Evolutionary conservation across 805 yeast species (phyloP), one percentile per base, ranked within the genome.

Genomic region (Cyberlindnera lachancei): DNA sequence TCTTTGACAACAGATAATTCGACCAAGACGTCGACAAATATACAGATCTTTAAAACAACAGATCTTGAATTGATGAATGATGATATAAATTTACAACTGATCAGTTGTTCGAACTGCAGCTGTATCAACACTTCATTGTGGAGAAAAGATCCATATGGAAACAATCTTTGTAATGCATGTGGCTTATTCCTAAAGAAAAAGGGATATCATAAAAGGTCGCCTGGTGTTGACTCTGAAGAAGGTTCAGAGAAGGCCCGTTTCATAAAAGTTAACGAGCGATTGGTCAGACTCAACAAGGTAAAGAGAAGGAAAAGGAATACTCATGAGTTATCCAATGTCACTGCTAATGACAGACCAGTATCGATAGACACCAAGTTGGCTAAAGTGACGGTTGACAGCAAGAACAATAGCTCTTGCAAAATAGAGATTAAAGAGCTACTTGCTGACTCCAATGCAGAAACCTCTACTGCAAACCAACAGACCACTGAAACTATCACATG

Each of bases 141-240:
- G 97, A 66, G 97, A 40, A 68, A 95, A 34, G 86, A 86, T 48
- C 81, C 90, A 0, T 78, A 79, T 34, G 96, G 96, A 1, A 78
- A 81, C 48, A 88, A 94, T 1, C 63, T 88, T 40, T 90, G 97
- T 59, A 88, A 88, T 56, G 97, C 97, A 0, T 88, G 97, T 63
- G 97, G 96, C 1, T 63, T 90, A 38, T 88, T 87, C 48, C 70
- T 80, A 47, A 88, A 87, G 37, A 46, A 45, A 36, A 48, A 45
- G 14, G 50, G 49, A 3, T 13, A 22, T 3, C 52, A 46, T 26
- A 34, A 47, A 11, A 27, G 36, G 2, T 31, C 36, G 7, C 41
- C 35, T 22, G 27, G 28, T 13, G 31, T 32, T 5, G 30, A 34
- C 6, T n/a, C n/a, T n/a, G n/a, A n/a, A n/a, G n/a, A n/a, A n/a